Percentiles rank a stretch among this genome's conserved stretches.
Conservation (phyloP, 2,329 filamentous ascomycete species). For the Sporothrix curviconia region DNA sequence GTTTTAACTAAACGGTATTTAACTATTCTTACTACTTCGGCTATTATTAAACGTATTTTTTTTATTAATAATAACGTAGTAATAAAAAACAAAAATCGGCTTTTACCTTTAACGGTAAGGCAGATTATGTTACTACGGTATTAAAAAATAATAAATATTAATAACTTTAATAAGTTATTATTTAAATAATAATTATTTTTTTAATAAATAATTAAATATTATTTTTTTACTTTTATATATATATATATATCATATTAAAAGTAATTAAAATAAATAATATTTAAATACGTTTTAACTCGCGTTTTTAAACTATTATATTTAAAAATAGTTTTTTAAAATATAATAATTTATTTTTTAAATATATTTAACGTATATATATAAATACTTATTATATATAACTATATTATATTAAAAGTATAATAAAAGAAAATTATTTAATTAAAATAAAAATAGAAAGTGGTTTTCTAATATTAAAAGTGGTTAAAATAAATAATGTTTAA, state of each 20-base stretch:
- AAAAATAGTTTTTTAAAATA: slow-evolving; percentile 11
- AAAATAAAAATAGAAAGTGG: not conserved
- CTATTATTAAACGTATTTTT: slow-evolving; percentile 1
- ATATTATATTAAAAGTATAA: not conserved
- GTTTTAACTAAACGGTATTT: not conserved
- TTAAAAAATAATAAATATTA: slow-evolving; percentile 12
- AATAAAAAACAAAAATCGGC: slow-evolving; percentile 1
- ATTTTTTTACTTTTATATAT: slow-evolving; percentile 10
- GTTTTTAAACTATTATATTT: not conserved
- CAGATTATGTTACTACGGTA: too few relatives aligned
- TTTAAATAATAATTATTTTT: slow-evolving; percentile 6
- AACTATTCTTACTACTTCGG: not conserved
- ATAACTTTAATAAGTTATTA: slow-evolving; percentile 11
- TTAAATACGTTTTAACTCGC: not conserved
- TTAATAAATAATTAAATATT: slow-evolving; percentile 11
- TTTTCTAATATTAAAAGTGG: not conserved
- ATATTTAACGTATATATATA: not conserved
- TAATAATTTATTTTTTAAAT: not conserved
- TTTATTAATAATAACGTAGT: slow-evolving; percentile 22
- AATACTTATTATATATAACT: not conserved
- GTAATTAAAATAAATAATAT: not conserved
- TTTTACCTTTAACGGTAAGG: too few relatives aligned
- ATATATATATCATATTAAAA: slow-evolving; percentile 3
- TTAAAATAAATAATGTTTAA: too few relatives aligned
- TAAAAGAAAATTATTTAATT: not conserved